Evolutionary conservation across 208 protist species (phyloP), one percentile per base, ranked within the genome.

Genomic region (Trypanosoma rangeli): DNA sequence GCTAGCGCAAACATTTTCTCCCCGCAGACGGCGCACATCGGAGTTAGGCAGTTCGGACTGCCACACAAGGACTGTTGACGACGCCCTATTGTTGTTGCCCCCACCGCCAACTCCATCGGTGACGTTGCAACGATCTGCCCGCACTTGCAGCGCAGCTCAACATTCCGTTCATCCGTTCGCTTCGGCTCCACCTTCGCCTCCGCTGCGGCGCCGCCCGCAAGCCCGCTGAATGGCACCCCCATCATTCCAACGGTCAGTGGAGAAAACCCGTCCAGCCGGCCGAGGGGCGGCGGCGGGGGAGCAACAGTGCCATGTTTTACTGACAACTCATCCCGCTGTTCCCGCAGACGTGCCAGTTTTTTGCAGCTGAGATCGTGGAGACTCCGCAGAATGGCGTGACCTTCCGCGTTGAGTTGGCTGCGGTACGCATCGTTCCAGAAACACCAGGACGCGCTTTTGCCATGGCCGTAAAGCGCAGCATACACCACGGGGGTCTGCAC

Each of bases 21-120:
- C 8, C 86, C 83, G 50, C 90, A 95, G 33, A 95, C 86, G 35
- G 74, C 82, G 75, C 90, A 95, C 84, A 93, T 86, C 0, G 87
- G 87, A 5, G 84, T 84, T 55, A 78, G 66, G 52, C 87, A 93
- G 61, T 90, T 80, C 0, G 78, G 78, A 62, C 85, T 90, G 28
- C 81, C 80, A 61, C 86, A 89, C 15, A 76, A 79, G 13, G 76
- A 67, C 39, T 76, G 62, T 54, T 80, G 77, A 31, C 70, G 58
- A 35, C 79, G 65, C 13, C 55, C 64, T 42, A 68, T 56, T 18
- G 33, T 46, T 28, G 54, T 46, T 0, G 57, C 33, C 29, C n/a
- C 33, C 59, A 35, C 46, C 54, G 57, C n/a, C 35, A 24, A 26
- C 49, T 48, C 16, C 4, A 68, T 64, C 29, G 68, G 76, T 3